Evolutionary conservation across 192 early-diverging fungal species (phyloP), one percentile per base, ranked within the genome.

Genomic region (Coemansia sp.): DNA sequence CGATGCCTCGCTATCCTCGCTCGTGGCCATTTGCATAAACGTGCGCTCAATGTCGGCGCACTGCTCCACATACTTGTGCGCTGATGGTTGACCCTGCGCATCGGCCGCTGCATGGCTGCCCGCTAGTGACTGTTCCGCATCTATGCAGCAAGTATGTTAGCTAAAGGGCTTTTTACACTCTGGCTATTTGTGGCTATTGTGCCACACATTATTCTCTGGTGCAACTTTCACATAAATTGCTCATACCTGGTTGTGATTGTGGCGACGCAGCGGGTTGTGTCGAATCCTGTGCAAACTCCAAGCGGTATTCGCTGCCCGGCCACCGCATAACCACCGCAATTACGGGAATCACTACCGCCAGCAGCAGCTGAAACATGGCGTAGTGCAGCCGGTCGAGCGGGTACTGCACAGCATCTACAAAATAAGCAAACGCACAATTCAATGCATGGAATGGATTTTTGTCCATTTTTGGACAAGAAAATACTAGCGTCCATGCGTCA

Each of bases 301-400:
- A 10, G 5, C 39, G 43, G 8, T 23, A 22, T 15, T 17, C n/a
- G 15, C 24, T 19, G 45, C 43, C 25, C 17, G 23, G 39, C 63
- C 43, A 47, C n/a, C 14, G 11, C 19, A 38, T 35, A 24, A 51
- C 24, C 19, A 49, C 17, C 0, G 47, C 55, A 14, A 49, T 6
- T 29, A 49, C 37, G 6, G 65, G 73, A 37, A 69, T 32, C 60
- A 69, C 14, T 12, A 60, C 39, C 12, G 67, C 38, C 32, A 76
- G 60, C 50, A 82, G 50, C 15, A 75, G 56, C 66, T 82, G 79
- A 56, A 82, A 69, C 37, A 82, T 65, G 17, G 57, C 57, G 47
- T 75, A 76, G 47, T 82, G 79, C 35, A 82, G 62, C 24, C 66
- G 66, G 60, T 82, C 79, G 27, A 82, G 66, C 47, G 79, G 65